A percentile compares a stretch with the other conserved stretches of the same genome.
Evolutionary conservation across 208 protist genomes (phyloP).

Genomic region (Crithidia expoeki): DNA sequence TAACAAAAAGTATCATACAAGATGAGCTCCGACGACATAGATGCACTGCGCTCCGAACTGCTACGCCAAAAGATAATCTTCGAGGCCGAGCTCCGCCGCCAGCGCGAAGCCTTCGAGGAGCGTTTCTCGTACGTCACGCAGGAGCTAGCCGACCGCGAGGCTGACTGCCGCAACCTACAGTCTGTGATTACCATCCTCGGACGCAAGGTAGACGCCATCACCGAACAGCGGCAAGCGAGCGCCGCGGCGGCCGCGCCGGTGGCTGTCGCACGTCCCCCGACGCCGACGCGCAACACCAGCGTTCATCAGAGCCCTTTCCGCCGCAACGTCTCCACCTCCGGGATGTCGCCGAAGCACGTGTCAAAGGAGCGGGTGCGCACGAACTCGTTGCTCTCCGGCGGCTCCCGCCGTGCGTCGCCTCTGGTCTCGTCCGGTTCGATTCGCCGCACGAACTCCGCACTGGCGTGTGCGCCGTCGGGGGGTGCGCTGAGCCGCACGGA

Average conservation of each 20-base stretch:
- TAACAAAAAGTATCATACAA: neutral
- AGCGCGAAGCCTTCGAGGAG: conserved; percentile 82
- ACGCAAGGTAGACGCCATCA: conserved; percentile 77
- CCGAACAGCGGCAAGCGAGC: conserved; percentile 29
- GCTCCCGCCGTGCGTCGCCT: conserved; percentile 38
- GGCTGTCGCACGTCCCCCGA: conserved; percentile 41
- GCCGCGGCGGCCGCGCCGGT: conserved; percentile 17
- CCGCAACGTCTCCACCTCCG: conserved; percentile 14
- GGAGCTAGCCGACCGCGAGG: conserved; percentile 85
- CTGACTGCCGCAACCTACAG: conserved; percentile 90
- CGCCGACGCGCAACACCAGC: conserved; percentile 41
- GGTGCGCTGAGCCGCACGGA: conserved; percentile 45
- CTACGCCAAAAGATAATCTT: conserved; percentile 91
- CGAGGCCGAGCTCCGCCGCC: conserved; percentile 82
- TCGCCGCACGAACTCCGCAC: conserved; percentile 9
- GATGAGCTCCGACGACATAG: conserved; percentile 74
- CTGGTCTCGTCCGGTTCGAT: neutral
- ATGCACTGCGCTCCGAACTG: conserved; percentile 83
- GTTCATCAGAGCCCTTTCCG: conserved; percentile 24
- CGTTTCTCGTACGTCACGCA: conserved; percentile 52
- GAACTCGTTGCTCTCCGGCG: conserved; percentile 27
- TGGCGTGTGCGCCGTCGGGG: conserved; percentile 23
- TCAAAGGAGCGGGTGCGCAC: conserved; percentile 18
- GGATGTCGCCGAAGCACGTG: neutral
- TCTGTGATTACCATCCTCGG: conserved; percentile 88